phyloP scores from a whole-genome alignment of 2,329 filamentous ascomycete genomes.

The Exophiala spinifera region DNA sequence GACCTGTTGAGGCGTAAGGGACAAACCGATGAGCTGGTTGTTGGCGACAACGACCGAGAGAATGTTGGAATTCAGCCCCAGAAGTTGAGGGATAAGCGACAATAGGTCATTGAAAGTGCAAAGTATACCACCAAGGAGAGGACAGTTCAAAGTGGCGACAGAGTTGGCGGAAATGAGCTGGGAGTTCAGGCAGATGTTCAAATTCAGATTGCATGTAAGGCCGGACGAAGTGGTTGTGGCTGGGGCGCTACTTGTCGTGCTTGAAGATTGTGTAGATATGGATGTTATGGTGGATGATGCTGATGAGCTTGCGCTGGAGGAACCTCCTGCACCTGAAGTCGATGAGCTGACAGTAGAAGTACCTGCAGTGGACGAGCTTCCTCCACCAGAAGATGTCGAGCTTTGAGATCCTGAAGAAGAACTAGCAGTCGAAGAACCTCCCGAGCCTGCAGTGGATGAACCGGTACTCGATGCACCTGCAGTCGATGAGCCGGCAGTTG shows the following conservation, averaged over 20 bases:
- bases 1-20: conserved; percentile 1
- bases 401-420: too few relatives aligned
- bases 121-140: neutral
- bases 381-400: too few relatives aligned
- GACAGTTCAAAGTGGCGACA: neutral
- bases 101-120: conserved; percentile 4
- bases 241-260: neutral
- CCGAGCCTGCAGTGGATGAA: too few relatives aligned
- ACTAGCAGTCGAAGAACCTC: too few relatives aligned
- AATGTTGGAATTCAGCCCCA: conserved; percentile 1
- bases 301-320: too few relatives aligned
- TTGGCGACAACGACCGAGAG: conserved; percentile 5
- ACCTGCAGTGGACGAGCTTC: too few relatives aligned
- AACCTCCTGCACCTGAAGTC: neutral
- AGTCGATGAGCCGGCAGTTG: too few relatives aligned
- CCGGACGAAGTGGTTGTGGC: neutral
- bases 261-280: too few relatives aligned
- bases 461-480: too few relatives aligned
- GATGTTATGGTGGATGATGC: too few relatives aligned
- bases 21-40: conserved; percentile 6
- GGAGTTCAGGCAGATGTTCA: conserved; percentile 1
- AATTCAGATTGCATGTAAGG: neutral
- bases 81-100: conserved; percentile 1
- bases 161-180: neutral
- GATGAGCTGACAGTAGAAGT: neutral